phyloP scores from a whole-genome alignment of 2,329 filamentous ascomycete species.

The Talaromyces albobiverticillius region DNA sequence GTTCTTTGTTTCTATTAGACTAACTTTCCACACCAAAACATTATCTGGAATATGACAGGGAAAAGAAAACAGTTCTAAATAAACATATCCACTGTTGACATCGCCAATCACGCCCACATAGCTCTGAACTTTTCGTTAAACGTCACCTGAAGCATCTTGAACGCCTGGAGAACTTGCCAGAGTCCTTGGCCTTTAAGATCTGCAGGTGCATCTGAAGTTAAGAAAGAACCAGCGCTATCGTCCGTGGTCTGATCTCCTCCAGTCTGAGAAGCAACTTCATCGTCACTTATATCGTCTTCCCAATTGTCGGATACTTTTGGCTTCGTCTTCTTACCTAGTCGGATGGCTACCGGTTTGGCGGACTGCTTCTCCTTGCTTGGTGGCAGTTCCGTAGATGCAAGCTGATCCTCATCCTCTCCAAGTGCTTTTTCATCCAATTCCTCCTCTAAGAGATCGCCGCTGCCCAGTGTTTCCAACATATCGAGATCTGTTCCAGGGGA shows the following conservation, averaged over 20 bases:
- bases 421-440: neutral
- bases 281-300: neutral
- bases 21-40: too few species aligned
- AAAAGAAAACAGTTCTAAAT: too few species aligned
- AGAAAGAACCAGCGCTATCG: slow-evolving; percentile 20
- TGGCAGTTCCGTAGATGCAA: neutral
- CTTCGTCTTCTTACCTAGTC: slow-evolving; percentile 26
- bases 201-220: neutral
- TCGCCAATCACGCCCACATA: slow-evolving; percentile 34
- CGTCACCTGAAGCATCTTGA: slow-evolving; percentile 27
- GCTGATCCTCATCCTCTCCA: neutral
- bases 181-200: neutral
- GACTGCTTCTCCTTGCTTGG: neutral
- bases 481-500: neutral
- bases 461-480: neutral
- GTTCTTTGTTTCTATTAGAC: too few species aligned
- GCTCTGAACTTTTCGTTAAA: slow-evolving; percentile 34
- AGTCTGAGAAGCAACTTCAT: neutral
- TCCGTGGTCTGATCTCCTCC: slow-evolving; percentile 11
- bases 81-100: too few species aligned
- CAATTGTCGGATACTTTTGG: neutral
- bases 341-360: slow-evolving; percentile 15
- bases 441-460: neutral
- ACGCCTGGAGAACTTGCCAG: slow-evolving; percentile 19
- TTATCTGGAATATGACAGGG: too few species aligned